phyloP scores from a whole-genome alignment of 2,329 filamentous ascomycete species.

The Penicillium oxalicum region DNA sequence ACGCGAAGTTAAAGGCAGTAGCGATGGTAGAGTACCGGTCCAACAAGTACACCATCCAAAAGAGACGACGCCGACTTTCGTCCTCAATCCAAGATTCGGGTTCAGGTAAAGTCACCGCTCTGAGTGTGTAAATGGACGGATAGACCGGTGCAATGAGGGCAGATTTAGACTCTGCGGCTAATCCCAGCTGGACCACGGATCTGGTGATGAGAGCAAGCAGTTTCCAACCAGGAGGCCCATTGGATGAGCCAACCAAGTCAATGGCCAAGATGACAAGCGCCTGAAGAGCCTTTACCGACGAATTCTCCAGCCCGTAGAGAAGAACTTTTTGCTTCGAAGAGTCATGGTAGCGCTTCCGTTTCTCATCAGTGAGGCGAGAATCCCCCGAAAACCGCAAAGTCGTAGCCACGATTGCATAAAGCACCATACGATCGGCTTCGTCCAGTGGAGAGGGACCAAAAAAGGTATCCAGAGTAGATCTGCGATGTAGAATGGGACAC shows the following conservation, averaged over 20 bases:
- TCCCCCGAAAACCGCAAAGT: constrained; percentile 80
- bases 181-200: constrained; percentile 78
- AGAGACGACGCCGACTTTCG: constrained; percentile 73
- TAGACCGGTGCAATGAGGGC: constrained; percentile 71
- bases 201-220: constrained; percentile 82
- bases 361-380: constrained; percentile 64
- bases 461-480: constrained; percentile 71
- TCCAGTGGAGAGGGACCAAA: constrained; percentile 72
- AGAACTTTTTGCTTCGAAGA: constrained; percentile 80
- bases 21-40: constrained; percentile 87
- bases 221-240: constrained; percentile 89
- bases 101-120: constrained; percentile 78
- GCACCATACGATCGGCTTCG: constrained; percentile 72
- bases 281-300: constrained; percentile 80
- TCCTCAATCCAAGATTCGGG: constrained; percentile 83
- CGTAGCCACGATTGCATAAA: constrained; percentile 85
- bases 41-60: constrained; percentile 91
- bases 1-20: constrained; percentile 84
- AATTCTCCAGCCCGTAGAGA: constrained; percentile 82
- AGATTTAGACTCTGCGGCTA: constrained; percentile 77
- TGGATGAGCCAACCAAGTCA: constrained; percentile 78
- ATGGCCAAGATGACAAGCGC: constrained; percentile 81
- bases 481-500: constrained; percentile 85
- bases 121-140: constrained; percentile 80
- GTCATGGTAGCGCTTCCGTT: constrained; percentile 68